phyloP scores from a whole-genome alignment of 176 grass and related monocot genomes.

The Panicum miliaceum region DNA sequence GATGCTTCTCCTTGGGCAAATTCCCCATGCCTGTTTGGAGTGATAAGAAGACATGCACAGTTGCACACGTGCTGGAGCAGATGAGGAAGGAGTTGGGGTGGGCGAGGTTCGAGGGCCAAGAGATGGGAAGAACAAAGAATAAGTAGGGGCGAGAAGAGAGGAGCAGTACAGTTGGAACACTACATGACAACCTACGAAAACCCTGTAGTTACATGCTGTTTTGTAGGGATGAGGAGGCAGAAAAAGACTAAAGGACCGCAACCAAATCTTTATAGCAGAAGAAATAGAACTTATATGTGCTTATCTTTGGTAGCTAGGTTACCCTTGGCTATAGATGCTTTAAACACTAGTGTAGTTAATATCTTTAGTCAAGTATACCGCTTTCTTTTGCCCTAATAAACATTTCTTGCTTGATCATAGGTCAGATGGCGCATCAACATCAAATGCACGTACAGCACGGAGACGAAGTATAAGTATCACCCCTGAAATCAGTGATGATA shows the following conservation, averaged over 20 bases:
- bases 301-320: conserved; percentile 9
- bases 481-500: conserved; percentile 98
- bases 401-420: conserved; percentile 62
- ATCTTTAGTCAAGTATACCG: conserved; percentile 24
- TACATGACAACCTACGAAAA: background rate
- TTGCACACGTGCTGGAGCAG: too few relatives aligned
- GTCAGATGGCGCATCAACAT: conserved; percentile 92
- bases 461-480: conserved; percentile 81
- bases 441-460: conserved; percentile 57
- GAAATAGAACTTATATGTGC: conserved; percentile 1
- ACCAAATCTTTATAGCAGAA: background rate
- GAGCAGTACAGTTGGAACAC: too few relatives aligned
- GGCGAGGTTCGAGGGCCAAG: too few relatives aligned
- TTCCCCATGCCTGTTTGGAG: too few relatives aligned
- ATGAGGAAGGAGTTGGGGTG: too few relatives aligned
- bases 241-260: background rate
- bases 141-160: too few relatives aligned
- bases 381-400: conserved; percentile 48
- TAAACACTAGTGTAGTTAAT: conserved; percentile 33
- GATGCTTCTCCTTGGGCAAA: too few relatives aligned
- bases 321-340: conserved; percentile 19
- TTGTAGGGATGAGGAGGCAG: background rate
- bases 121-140: too few relatives aligned
- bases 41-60: too few relatives aligned
- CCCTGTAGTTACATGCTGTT: conserved; percentile 25